Evolutionary conservation across 1,284 basidiomycete species (phyloP), one percentile per base, ranked within the genome.

Genomic region (Hypsizygus ulmarius): DNA sequence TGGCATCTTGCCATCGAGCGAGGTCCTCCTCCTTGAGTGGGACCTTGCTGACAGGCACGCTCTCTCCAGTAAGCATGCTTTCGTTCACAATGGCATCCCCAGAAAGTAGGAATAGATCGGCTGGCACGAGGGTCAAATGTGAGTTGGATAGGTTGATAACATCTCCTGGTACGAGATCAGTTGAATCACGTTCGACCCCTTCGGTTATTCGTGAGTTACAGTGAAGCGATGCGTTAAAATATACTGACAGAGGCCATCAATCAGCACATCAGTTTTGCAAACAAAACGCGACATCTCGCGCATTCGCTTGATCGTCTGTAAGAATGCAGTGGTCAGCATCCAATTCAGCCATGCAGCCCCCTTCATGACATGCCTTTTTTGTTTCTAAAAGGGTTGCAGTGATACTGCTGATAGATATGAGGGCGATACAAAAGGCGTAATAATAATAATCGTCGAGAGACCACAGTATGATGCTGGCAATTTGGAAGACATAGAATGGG

Each of bases 21-120:
- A 95, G 71, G 47, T 84, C 84, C 33, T 84, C 82, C 57, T 90
- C 86, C 55, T 79, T 85, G 46, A 87, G 75, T 0, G 93, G 87
- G 18, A 79, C 68, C 66, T 97, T 97, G 63, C 87, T 90, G 47
- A 97, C 91, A 0, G 94, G 95, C 0, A 97, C 89, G 58, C 92
- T 95, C 67, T 97, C 95, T 8, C 94, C 94, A 0, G 94, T 97
- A 12, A 99, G 81, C 96, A 98, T 98, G 54, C 93, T 96, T 71
- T 99, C 97, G 65, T 99, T 98, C 48, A 98, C 90, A 54, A 99
- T 97, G 0, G 93, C 93, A 63, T 98, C 97, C 3, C 97, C 96
- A 5, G 90, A 91, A 25, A 99, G 81, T 12, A 98, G 77, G 56
- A 97, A 82, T 54, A 96, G 80, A 65, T 99, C 97, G 10, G 93